These are phyloP conservation scores for Aureobasidium musti DNA, from an alignment of 2,329 filamentous ascomycete genomes.

Conservation along the genomic window DNA sequence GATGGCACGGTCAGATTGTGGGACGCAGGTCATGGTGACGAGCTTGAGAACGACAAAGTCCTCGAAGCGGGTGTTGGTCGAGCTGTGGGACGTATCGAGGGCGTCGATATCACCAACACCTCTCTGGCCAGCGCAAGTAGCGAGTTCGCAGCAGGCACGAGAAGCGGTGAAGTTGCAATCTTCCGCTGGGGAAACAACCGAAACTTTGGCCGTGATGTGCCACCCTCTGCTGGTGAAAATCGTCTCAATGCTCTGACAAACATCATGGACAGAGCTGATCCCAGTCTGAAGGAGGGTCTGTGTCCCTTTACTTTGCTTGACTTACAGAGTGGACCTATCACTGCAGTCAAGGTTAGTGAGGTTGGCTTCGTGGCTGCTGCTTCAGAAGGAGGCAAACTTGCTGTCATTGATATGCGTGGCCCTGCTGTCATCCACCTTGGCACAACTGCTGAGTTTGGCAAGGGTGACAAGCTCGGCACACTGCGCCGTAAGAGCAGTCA, in stretches of 20 bases:
- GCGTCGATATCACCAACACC: slow-evolving; percentile 75
- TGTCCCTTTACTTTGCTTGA: slow-evolving; percentile 79
- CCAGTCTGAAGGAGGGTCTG: slow-evolving; percentile 72
- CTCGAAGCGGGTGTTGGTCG: slow-evolving; percentile 85
- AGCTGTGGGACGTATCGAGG: slow-evolving; percentile 75
- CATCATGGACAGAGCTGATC: slow-evolving; percentile 72
- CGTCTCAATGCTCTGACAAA: slow-evolving; percentile 62
- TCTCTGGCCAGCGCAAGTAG: slow-evolving; percentile 78
- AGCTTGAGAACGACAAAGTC: slow-evolving; percentile 81
- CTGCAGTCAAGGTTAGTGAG: slow-evolving; percentile 79
- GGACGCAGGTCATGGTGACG: slow-evolving; percentile 89
- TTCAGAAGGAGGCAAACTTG: slow-evolving; percentile 78
- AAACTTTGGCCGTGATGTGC: slow-evolving; percentile 64
- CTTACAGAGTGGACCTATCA: slow-evolving; percentile 79
- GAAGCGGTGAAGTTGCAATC: slow-evolving; percentile 79
- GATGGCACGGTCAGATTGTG: slow-evolving; percentile 91
- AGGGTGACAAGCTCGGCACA: slow-evolving; percentile 73
- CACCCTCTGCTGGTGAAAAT: slow-evolving; percentile 53
- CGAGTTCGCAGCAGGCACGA: slow-evolving; percentile 80
- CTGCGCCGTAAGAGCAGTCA: slow-evolving; percentile 61
- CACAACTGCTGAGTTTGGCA: slow-evolving; percentile 70
- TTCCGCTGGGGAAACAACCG: slow-evolving; percentile 87
- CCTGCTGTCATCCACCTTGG: slow-evolving; percentile 79
- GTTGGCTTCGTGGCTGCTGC: slow-evolving; percentile 89
- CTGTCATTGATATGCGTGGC: slow-evolving; percentile 83